These are phyloP conservation scores for Iberis pinnata DNA, from an alignment of 345 rosid species.

Conservation along the genomic window DNA sequence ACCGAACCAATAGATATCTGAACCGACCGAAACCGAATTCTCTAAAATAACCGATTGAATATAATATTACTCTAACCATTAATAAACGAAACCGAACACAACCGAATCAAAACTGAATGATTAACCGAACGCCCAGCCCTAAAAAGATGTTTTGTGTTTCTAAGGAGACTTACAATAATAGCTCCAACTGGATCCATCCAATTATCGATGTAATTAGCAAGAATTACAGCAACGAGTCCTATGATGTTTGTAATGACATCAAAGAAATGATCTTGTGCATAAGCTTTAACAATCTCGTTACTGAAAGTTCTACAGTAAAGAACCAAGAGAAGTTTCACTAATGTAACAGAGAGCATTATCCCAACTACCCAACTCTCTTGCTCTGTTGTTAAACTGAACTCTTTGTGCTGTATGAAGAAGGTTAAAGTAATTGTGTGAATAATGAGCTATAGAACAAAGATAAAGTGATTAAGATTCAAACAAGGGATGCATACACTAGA, in stretches of 20 bases:
- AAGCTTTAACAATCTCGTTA: constrained; percentile 90
- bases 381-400: constrained; percentile 53
- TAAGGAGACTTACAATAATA: constrained; percentile 58
- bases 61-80: too few relatives aligned
- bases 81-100: too few relatives aligned
- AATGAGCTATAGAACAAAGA: constrained; percentile 7
- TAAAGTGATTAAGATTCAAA: constrained; percentile 13
- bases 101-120: too few relatives aligned
- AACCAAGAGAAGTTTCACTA: constrained; percentile 64
- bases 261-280: constrained; percentile 96
- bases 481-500: constrained; percentile 55
- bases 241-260: constrained; percentile 89
- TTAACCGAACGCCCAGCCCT: too few relatives aligned
- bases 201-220: constrained; percentile 66
- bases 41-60: too few relatives aligned
- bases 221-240: constrained; percentile 88
- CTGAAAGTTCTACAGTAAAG: constrained; percentile 75
- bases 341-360: constrained; percentile 88
- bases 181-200: constrained; percentile 99
- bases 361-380: constrained; percentile 93
- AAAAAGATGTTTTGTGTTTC: too few relatives aligned
- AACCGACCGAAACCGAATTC: too few relatives aligned
- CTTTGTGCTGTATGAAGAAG: constrained; percentile 48
- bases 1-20: too few relatives aligned
- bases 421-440: constrained; percentile 19